These are phyloP conservation scores for Mortierella sp. DNA, from an alignment of 371 early-diverging fungal genomes.

Conservation along the genomic window DNA sequence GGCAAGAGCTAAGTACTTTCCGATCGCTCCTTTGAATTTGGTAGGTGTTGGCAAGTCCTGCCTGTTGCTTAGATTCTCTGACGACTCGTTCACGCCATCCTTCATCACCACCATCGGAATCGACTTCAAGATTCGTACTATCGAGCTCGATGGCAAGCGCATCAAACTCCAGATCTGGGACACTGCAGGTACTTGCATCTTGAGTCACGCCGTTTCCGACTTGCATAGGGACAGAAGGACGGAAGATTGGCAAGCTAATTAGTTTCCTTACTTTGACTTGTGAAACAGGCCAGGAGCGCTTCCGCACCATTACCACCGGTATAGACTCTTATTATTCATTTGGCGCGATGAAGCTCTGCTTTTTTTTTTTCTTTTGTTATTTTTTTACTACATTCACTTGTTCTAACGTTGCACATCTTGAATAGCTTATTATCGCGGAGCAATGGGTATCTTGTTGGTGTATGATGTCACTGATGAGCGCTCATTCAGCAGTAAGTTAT, in stretches of 20 bases:
- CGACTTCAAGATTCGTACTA: slow-evolving; percentile 99
- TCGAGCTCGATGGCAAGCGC: slow-evolving; percentile 97
- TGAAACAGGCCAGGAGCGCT: slow-evolving; percentile 96
- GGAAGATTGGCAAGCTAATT: no score
- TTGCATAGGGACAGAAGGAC: neutral
- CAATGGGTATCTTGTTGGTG: slow-evolving; percentile 99
- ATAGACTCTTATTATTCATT: slow-evolving; percentile 8
- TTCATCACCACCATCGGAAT: slow-evolving; percentile 99
- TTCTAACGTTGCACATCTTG: neutral
- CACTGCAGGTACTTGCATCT: slow-evolving; percentile 75
- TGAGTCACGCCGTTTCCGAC: neutral
- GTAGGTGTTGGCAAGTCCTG: slow-evolving; percentile 98
- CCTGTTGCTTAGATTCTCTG: slow-evolving; percentile 95
- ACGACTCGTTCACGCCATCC: slow-evolving; percentile 98
- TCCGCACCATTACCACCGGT: slow-evolving; percentile 99
- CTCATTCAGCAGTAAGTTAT: slow-evolving; percentile 90
- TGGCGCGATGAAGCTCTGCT: neutral
- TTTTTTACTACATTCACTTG: no score
- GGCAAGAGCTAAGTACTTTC: neutral
- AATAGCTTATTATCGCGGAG: slow-evolving; percentile 97
- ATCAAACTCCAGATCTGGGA: slow-evolving; percentile 99
- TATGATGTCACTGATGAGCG: slow-evolving; percentile 99
- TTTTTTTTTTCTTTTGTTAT: neutral
- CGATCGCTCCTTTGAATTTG: neutral
- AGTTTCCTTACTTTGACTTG: no score